Conservation (phyloP, 768 basidiomycete genomes). For the Mycena polygramma region DNA sequence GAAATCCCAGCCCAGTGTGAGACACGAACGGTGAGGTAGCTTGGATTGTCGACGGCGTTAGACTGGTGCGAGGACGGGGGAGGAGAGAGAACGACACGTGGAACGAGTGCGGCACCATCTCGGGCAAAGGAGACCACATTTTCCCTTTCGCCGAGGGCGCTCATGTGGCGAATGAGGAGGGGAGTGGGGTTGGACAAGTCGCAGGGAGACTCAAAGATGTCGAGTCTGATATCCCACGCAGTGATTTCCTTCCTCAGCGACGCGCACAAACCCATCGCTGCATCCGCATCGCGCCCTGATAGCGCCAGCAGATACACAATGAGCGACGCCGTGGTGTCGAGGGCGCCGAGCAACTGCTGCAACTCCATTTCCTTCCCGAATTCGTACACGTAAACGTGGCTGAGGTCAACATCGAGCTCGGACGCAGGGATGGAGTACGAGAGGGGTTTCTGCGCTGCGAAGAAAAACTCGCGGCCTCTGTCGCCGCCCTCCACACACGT, state of each 20-base stretch:
- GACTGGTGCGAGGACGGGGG: not conserved
- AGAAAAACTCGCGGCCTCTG: slow-evolving; percentile 1
- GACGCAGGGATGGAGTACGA: not conserved
- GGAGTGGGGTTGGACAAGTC: not conserved
- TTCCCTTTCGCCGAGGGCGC: not conserved
- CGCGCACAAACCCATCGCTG: slow-evolving; percentile 14
- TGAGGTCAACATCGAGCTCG: not conserved
- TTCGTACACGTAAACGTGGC: not conserved
- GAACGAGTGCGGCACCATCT: not conserved
- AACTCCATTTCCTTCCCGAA: slow-evolving; percentile 16
- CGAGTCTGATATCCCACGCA: slow-evolving; percentile 9
- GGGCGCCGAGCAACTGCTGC: not conserved
- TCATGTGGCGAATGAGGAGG: not conserved
- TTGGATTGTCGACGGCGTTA: not conserved
- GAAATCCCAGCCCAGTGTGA: slow-evolving; percentile 16
- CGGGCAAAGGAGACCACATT: slow-evolving; percentile 1
- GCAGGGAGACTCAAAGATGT: slow-evolving; percentile 7
- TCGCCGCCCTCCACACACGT: not conserved
- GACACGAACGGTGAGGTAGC: slow-evolving; percentile 1
- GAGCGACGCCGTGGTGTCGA: not conserved
- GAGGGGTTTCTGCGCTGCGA: slow-evolving; percentile 1
- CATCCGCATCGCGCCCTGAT: slow-evolving; percentile 17
- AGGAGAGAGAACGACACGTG: not conserved
- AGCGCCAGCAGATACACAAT: slow-evolving; percentile 8
- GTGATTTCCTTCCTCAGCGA: slow-evolving; percentile 1